A percentile compares a stretch with the other conserved stretches of the same genome.
Evolutionary conservation across 2,329 filamentous ascomycete genomes (phyloP).

Genomic region (Cytospora paraplurivora): DNA sequence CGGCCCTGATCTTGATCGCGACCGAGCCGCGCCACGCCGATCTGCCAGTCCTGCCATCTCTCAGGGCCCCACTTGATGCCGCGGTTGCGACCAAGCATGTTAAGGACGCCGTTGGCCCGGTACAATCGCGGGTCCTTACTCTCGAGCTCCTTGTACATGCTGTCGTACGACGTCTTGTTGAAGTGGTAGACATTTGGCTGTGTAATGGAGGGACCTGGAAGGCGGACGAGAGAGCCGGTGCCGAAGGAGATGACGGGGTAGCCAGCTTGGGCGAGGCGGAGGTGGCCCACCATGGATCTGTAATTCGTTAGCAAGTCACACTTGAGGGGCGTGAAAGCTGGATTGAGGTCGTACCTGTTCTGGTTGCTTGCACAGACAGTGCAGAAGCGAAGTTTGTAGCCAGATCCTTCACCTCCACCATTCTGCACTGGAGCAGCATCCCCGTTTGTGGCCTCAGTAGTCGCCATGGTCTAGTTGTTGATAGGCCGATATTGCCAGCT

Average conservation of each 20-base stretch:
- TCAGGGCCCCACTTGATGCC: slow-evolving; percentile 94
- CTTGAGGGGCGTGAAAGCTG: slow-evolving; percentile 13
- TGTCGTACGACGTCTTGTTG: slow-evolving; percentile 93
- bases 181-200: slow-evolving; percentile 98
- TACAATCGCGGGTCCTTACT: slow-evolving; percentile 86
- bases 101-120: slow-evolving; percentile 86
- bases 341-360: slow-evolving; percentile 67
- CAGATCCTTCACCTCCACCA: slow-evolving; percentile 51
- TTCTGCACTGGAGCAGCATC: slow-evolving; percentile 41
- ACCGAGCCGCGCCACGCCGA: slow-evolving; percentile 80
- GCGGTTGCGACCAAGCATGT: slow-evolving; percentile 93
- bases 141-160: slow-evolving; percentile 90
- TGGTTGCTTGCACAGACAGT: slow-evolving; percentile 99
- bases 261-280: slow-evolving; percentile 79
- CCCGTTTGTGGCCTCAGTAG: slow-evolving; percentile 46
- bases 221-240: slow-evolving; percentile 88
- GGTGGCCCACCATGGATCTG: slow-evolving; percentile 98
- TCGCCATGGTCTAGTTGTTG: slow-evolving; percentile 32
- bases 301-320: slow-evolving; percentile 20
- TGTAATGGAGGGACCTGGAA: slow-evolving; percentile 86
- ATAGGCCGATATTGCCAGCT: slow-evolving; percentile 16
- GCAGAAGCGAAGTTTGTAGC: slow-evolving; percentile 92
- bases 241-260: slow-evolving; percentile 99
- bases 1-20: slow-evolving; percentile 76
- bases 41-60: slow-evolving; percentile 95